These are phyloP conservation scores for Lolium perenne DNA, from an alignment of 176 grass and related monocot genomes.

Conservation along the genomic window DNA sequence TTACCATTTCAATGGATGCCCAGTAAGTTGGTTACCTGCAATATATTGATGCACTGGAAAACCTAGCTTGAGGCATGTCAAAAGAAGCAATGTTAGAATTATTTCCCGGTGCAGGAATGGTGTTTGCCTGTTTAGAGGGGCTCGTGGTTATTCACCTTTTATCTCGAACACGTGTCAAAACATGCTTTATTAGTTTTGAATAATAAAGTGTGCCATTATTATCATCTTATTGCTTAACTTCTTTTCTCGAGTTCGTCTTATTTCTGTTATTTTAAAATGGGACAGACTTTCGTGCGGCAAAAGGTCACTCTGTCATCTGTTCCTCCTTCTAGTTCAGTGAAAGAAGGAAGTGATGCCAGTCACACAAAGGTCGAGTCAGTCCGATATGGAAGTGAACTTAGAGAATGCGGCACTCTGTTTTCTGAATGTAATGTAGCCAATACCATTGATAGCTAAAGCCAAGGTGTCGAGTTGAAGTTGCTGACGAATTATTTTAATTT, in stretches of 20 bases:
- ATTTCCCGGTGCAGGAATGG: neutral
- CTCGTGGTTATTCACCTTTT: conserved; percentile 5
- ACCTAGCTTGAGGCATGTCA: conserved; percentile 14
- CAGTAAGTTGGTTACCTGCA: conserved; percentile 34
- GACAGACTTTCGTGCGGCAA: conserved; percentile 97
- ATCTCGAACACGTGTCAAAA: neutral
- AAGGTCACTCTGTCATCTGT: conserved; percentile 76
- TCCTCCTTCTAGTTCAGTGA: conserved; percentile 58
- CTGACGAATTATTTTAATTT: conserved; percentile 38
- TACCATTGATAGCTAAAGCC: conserved; percentile 46
- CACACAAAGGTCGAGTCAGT: conserved; percentile 57
- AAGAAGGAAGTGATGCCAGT: conserved; percentile 57
- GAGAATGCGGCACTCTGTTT: conserved; percentile 65
- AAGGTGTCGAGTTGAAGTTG: conserved; percentile 32
- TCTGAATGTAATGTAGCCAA: conserved; percentile 66
- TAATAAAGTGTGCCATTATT: too few relatives aligned
- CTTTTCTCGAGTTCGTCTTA: conserved; percentile 39
- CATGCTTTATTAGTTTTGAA: conserved; percentile 19
- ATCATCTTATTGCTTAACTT: conserved; percentile 22
- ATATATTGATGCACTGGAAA: conserved; percentile 8
- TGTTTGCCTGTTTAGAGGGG: conserved; percentile 31
- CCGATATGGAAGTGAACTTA: conserved; percentile 66
- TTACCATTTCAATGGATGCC: conserved; percentile 18
- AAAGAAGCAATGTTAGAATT: neutral
- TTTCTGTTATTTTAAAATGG: conserved; percentile 61